Evolutionary conservation across 441 rosid species (phyloP).

Genomic region (Metrosideros polymorpha): DNA sequence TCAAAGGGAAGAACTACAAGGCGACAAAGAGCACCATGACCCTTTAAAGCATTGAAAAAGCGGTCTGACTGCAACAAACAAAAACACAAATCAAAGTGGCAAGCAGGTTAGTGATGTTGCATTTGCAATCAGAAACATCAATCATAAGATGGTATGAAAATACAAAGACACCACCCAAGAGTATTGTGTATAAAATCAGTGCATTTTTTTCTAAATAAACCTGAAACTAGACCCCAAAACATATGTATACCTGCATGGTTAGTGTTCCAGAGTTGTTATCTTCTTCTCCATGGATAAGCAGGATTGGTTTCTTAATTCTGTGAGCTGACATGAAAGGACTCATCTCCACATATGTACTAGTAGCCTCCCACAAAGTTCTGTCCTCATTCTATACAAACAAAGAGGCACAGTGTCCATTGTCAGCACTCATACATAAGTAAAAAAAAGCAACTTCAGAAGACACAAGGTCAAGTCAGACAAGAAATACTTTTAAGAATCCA

Average conservation of each 20-base stretch:
- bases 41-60: conserved; percentile 89
- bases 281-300: conserved; percentile 97
- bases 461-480: neutral
- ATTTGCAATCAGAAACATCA: neutral
- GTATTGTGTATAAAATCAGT: neutral
- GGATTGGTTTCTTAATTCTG: conserved; percentile 89
- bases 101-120: neutral
- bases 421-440: neutral
- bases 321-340: conserved; percentile 95
- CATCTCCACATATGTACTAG: conserved; percentile 75
- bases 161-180: neutral
- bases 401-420: neutral
- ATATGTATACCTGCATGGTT: conserved; percentile 81
- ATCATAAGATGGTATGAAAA: neutral
- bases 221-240: neutral
- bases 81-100: neutral
- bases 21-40: conserved; percentile 88
- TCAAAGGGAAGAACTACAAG: conserved; percentile 80
- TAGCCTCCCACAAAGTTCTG: conserved; percentile 96
- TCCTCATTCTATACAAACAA: conserved; percentile 67
- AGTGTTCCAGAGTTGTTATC: conserved; percentile 92
- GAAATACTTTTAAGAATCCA: neutral
- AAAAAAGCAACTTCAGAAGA: neutral
- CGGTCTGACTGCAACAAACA: conserved; percentile 66
- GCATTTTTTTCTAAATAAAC: neutral